Conservation (phyloP, 305 asterid genomes). For the Nicotiana rustica region DNA sequence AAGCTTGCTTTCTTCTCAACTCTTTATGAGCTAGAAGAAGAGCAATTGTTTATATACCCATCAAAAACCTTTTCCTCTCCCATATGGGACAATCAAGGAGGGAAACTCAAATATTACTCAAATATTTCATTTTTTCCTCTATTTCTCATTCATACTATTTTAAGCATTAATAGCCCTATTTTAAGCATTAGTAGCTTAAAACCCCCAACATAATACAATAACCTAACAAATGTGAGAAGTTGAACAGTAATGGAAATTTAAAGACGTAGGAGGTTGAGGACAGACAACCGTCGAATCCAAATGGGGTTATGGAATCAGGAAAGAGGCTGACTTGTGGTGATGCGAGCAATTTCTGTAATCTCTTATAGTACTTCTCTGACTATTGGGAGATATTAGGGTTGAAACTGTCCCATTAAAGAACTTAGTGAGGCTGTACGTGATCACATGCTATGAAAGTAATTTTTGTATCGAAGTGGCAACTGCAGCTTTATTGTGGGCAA, state of each 20-base stretch:
- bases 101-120: too few relatives aligned
- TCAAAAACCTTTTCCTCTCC: too few relatives aligned
- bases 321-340: constrained; percentile 54
- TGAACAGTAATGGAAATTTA: constrained; percentile 41
- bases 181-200: too few relatives aligned
- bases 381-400: constrained; percentile 61
- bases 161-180: too few relatives aligned
- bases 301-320: constrained; percentile 34
- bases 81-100: too few relatives aligned
- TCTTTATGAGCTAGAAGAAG: too few relatives aligned
- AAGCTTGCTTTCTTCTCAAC: too few relatives aligned
- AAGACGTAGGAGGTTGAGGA: constrained; percentile 43
- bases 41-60: too few relatives aligned
- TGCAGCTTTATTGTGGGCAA: constrained; percentile 81
- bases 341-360: constrained; percentile 77
- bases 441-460: constrained; percentile 47
- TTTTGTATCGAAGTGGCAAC: constrained; percentile 81
- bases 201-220: not conserved
- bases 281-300: constrained; percentile 37
- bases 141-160: too few relatives aligned
- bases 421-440: constrained; percentile 49
- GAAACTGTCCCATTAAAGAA: constrained; percentile 79
- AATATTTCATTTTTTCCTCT: too few relatives aligned
- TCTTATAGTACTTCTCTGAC: constrained; percentile 67
- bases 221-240: constrained; percentile 37